Base-by-base conservation (phyloP, 306 rosid species). In the Mimosa pudica region DNA sequence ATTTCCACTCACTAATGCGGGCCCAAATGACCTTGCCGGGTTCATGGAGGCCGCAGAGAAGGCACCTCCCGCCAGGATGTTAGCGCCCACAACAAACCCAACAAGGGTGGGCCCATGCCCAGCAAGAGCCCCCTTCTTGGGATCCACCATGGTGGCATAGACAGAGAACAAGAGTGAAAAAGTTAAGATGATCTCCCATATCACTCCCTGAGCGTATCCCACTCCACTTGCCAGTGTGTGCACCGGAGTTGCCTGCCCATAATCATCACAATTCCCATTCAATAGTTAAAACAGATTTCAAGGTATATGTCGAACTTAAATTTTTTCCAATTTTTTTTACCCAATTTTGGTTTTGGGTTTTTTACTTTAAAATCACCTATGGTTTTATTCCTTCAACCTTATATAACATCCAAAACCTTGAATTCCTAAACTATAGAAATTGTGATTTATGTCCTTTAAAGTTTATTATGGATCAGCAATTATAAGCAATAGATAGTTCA, bases 1-100 rank as follows among this genome's bases (percentile, higher is more conserved):
- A 61, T 87, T 77, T 55, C 97, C 87, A 68, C 86, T 74, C 5
- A 90, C 94, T 88, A 94, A 83, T 54, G 98, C 97, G 10, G 97
- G 97, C 63, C 98, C 98, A 73, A 94, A 94, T 4, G 97, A 89
- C 6, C 98, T 83, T 5, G 97, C 97, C 0, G 97, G 97, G 87
- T 94, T 94, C 95, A 94, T 94, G 1, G 98, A 91, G 24, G 89
- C 95, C 0, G 93, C 93, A 0, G 93, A 92, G 58, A 88, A 94
- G 7, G 93, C 82, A 46, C 97, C 98, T 10, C 94, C 98, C 1
- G 97, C 97, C 2, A 94, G 74, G 54, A 94, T 85, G 80, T 94
- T 94, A 60, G 97, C 98, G 11, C 97, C 97, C 0, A 92, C 98
- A 0, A 94, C 92, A 54, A 92, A 89, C 58, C 98, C 97, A 67